Evolutionary conservation across 148 eudicot species (phyloP), one percentile per base, ranked within the genome.

Genomic region (Salicornia ramosissima): DNA sequence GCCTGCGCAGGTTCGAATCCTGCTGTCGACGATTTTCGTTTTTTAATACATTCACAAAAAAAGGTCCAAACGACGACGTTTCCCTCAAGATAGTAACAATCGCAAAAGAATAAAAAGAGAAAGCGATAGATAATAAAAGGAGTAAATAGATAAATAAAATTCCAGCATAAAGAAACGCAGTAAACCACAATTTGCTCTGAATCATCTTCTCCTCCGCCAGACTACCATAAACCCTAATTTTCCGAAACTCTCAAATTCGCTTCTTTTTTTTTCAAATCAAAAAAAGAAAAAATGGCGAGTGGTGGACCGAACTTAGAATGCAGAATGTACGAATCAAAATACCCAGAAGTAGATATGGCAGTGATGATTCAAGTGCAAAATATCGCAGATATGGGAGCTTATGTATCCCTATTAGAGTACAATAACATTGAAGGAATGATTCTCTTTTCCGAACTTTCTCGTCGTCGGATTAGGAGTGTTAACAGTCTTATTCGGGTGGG

Each of bases 351-450:
- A 21, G 99, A 94, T 78, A 85, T 75, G 68, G 87, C 96, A 34
- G 99, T 94, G 28, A 94, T 94, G 99, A 91, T 94, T 5, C 97
- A 89, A 55, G 99, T 94, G 25, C 88, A 89, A 80, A 86, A 83
- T 84, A 91, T 94, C 71, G 97, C 96, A 13, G 99, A 91, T 53
- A 87, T 92, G 86, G 95, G 99, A 2, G 94, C 96, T 0, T 90
- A 94, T 72, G 99, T 94, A 0, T 79, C 96, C 0, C 84, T 94
- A 0, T 77, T 94, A 10, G 99, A 94, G 85, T 94, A 94, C 86
- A 91, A 94, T 76, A 91, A 91, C 90, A 94, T 91, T 64, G 99
- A 94, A 80, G 99, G 99, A 0, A 94, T 94, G 97, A 94, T 94
- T 51, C 80, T 94, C 10, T 82, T 94, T 75, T 94, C 99, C 1